Percentiles rank a stretch among this genome's conserved stretches.
Evolutionary conservation across 352 stramenopile genomes (phyloP).

Genomic region (Globisporangium splendens): DNA sequence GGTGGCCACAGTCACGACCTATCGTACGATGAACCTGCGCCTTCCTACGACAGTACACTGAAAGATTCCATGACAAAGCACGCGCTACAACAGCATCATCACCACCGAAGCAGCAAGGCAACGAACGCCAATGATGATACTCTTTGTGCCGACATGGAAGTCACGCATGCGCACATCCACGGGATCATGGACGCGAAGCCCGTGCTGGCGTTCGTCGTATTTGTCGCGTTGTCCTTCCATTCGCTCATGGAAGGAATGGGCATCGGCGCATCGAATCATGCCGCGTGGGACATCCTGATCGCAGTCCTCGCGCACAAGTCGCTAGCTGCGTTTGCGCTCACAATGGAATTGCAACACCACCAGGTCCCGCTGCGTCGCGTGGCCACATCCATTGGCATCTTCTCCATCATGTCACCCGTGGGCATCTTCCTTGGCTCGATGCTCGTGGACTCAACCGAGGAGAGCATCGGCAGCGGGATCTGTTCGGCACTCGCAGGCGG

Average conservation of each 20-base stretch:
- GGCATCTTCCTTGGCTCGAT: constrained; percentile 64
- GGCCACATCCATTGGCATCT: constrained; percentile 43
- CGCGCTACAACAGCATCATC: background rate
- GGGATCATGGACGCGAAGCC: constrained; percentile 60
- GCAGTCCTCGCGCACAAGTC: constrained; percentile 84
- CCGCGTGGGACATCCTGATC: constrained; percentile 73
- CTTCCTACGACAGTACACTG: too few relatives aligned
- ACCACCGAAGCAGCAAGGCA: background rate
- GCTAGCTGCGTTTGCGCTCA: constrained; percentile 67
- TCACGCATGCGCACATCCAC: constrained; percentile 58
- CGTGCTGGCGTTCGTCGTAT: constrained; percentile 69
- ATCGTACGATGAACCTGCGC: too few relatives aligned
- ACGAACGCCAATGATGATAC: too few relatives aligned
- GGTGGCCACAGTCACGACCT: constrained; percentile 4
- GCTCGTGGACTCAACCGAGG: constrained; percentile 36
- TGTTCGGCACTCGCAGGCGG: constrained; percentile 73
- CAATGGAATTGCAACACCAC: constrained; percentile 71
- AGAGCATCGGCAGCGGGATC: constrained; percentile 51
- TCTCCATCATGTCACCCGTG: constrained; percentile 72
- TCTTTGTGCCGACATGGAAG: constrained; percentile 12
- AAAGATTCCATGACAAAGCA: background rate
- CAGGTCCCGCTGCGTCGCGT: constrained; percentile 34
- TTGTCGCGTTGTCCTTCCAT: constrained; percentile 79
- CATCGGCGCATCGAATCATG: constrained; percentile 53
- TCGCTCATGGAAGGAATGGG: constrained; percentile 86